phyloP scores from a whole-genome alignment of 108 stramenopile genomes.

The Cyclotella choctawhatcheeana region DNA sequence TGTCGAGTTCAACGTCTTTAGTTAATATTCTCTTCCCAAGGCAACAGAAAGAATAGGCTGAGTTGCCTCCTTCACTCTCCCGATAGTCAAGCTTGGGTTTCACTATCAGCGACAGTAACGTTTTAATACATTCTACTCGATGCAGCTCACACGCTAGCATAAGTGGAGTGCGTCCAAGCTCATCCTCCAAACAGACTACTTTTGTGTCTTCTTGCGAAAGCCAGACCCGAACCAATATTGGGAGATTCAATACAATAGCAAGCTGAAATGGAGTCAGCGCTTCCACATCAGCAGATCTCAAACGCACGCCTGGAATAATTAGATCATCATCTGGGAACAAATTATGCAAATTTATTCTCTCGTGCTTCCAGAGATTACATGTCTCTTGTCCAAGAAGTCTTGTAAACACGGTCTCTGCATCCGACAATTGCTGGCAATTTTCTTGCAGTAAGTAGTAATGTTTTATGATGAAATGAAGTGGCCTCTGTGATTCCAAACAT shows the following conservation, averaged over 20 bases:
- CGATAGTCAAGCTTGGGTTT: conserved; percentile 34
- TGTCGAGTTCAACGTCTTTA: neutral
- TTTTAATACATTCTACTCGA: conserved; percentile 52
- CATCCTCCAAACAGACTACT: conserved; percentile 25
- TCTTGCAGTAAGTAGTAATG: conserved; percentile 10
- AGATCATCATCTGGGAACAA: neutral
- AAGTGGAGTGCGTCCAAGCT: conserved; percentile 41
- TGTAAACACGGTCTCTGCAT: conserved; percentile 6
- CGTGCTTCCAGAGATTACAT: neutral
- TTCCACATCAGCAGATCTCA: conserved; percentile 19
- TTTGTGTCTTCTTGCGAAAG: neutral
- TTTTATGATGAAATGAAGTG: conserved; percentile 36
- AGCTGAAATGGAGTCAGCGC: conserved; percentile 43
- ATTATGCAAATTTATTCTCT: neutral
- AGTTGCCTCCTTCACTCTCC: conserved; percentile 34
- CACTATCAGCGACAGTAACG: conserved; percentile 40
- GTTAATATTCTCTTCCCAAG: neutral
- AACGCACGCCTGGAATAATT: neutral
- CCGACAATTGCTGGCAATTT: neutral
- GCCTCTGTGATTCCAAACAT: conserved; percentile 32
- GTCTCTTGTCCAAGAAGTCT: neutral
- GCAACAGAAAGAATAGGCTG: conserved; percentile 50
- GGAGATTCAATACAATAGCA: conserved; percentile 23
- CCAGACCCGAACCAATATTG: conserved; percentile 18
- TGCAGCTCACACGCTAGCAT: conserved; percentile 66